Base-by-base conservation (phyloP, 2,329 filamentous ascomycete species). In the Diaporthe capsici region DNA sequence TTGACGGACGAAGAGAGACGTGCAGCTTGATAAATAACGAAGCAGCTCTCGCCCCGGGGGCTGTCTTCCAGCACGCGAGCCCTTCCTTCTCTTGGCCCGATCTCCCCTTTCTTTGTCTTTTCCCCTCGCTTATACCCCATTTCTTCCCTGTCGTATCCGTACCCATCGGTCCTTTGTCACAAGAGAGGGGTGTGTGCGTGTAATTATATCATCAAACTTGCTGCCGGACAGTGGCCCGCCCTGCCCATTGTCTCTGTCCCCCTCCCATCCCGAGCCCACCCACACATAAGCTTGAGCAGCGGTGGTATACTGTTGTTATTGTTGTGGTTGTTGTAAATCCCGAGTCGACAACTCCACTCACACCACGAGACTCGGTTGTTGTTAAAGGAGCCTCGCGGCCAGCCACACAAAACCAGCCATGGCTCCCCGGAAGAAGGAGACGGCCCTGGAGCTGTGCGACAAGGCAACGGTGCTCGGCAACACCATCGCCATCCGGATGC, bases 401-500 rank as follows among this genome's bases (percentile, higher is more conserved):
- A n/a, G 37, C 71, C 37, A 39, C 20, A 34, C 34, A 34, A 34
- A 72, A 51, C 22, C 71, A 15, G 49, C 58, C 55, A 81, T 81
- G 80, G 78, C 78, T 22, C 74, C 74, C 47, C 67, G 77, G 34
- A 81, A 80, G 78, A 82, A 82, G 76, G 79, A 81, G 53, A 75
- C 78, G 10, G 74, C 85, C 31, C 80, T 89, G 15, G 87, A 88
- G 76, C 84, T 92, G 58, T 92, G 91, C 82, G 87, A 86, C 77
- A 88, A 88, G 79, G 89, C 91, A 9, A 93, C 91, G 3, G 84
- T 87, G 68, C 86, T 91, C 37, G 91, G 90, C 75, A 92, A 93
- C 81, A 88, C 87, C 77, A 92, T 94, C 78, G 90, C 92, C 0
- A 89, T 93, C 63, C 90, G 88, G 78, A 90, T 92, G 85, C 87